Base-by-base conservation (phyloP, 345 rosid genomes). In the Hypericum androsaemum region DNA sequence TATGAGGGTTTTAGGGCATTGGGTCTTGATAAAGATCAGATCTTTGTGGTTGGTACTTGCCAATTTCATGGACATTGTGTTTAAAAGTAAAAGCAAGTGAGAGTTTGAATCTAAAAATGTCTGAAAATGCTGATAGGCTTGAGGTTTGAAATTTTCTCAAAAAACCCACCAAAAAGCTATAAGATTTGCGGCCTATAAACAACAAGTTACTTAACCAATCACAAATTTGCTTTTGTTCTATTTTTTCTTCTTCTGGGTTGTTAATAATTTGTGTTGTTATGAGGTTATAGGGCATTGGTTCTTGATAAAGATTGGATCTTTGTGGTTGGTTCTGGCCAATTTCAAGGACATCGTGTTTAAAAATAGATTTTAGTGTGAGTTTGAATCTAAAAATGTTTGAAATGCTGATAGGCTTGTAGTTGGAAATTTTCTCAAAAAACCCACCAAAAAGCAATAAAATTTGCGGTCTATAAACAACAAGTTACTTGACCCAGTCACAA, bases 1-100 rank as follows among this genome's bases (percentile, higher is more conserved):
- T 37, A 15, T 55, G 14, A 48, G 49, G 40, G 5, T 55, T 48
- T n/a, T 41, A 17, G 46, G 43, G 46, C n/a, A 0, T 62, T 49
- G 54, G 42, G 10, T 54, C 43, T 48, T 8, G 22, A 35, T 11
- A 28, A 49, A 40, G 43, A 37, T 7, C 38, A 10, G 16, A 22
- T 22, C 35, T 41, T 17, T 52, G 7, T 16, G 40, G 32, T n/a
- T 6, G 42, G 11, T 43, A 1, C 13, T 43, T 48, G 39, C 14
- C 32, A 35, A 5, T 3, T 10, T 9, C 5, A 13, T 9, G 8
- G 5, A 32, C 42, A 6, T 37, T 4, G 6, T 12, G 54, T 59
- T 42, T 52, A 50, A 43, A 37, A 43, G 39, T 12, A 12, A 10
- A 51, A 52, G 38, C 1, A 8, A 14, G 51, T 15, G 46, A 36